Conservation (phyloP, 768 basidiomycete genomes). For the Lactarius indigo region DNA sequence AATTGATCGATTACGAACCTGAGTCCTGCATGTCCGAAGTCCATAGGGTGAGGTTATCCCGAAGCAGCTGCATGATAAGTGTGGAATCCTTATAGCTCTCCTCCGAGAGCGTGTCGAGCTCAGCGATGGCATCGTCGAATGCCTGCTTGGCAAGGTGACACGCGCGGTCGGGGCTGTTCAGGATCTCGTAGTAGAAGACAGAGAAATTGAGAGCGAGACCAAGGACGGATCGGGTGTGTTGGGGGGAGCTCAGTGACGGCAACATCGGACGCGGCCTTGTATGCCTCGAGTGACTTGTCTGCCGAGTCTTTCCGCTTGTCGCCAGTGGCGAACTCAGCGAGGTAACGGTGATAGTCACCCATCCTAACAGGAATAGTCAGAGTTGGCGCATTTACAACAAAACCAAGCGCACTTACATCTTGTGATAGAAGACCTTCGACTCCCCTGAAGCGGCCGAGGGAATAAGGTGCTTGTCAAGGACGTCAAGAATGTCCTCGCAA, state of each 20-base stretch:
- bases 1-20: slow-evolving; percentile 45
- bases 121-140: slow-evolving; percentile 98
- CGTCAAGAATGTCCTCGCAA: slow-evolving; percentile 97
- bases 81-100: slow-evolving; percentile 99
- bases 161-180: slow-evolving; percentile 97
- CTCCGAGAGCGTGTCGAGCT: slow-evolving; percentile 97
- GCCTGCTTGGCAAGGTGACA: slow-evolving; percentile 99
- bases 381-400: slow-evolving; percentile 1
- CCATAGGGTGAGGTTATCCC: slow-evolving; percentile 98
- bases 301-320: slow-evolving; percentile 97
- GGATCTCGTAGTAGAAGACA: slow-evolving; percentile 99
- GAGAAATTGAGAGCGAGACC: slow-evolving; percentile 99
- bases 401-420: slow-evolving; percentile 66
- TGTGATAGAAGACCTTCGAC: slow-evolving; percentile 99
- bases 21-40: slow-evolving; percentile 96
- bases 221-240: slow-evolving; percentile 96
- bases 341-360: slow-evolving; percentile 99
- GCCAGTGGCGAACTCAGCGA: slow-evolving; percentile 97
- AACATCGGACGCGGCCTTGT: slow-evolving; percentile 97
- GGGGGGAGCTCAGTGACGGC: slow-evolving; percentile 93
- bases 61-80: slow-evolving; percentile 92
- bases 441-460: slow-evolving; percentile 96
- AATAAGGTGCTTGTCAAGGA: slow-evolving; percentile 97
- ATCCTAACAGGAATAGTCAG: slow-evolving; percentile 58
- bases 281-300: slow-evolving; percentile 94